phyloP scores from a whole-genome alignment of 2,329 filamentous ascomycete species.

The Aureobasidium sp. region DNA sequence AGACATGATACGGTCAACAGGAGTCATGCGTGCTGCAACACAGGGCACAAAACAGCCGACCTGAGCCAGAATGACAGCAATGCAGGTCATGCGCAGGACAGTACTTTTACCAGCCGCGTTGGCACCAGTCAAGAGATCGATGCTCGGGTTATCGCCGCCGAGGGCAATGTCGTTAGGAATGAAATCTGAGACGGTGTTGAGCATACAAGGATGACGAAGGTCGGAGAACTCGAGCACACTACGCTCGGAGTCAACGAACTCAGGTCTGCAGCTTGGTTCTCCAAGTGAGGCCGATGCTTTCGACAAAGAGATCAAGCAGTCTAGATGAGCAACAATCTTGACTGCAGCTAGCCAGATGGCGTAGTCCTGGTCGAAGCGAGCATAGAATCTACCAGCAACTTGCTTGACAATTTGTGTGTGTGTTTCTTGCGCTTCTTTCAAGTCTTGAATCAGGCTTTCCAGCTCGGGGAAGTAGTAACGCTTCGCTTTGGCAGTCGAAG shows the following conservation, averaged over 20 bases:
- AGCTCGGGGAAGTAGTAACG: constrained; percentile 89
- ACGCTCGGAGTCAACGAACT: constrained; percentile 65
- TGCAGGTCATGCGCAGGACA: constrained; percentile 90
- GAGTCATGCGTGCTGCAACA: constrained; percentile 72
- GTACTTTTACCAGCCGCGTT: constrained; percentile 98
- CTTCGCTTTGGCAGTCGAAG: constrained; percentile 80
- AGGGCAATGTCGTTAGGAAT: constrained; percentile 92
- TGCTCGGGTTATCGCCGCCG: constrained; percentile 72
- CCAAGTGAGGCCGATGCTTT: constrained; percentile 80
- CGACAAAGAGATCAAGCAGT: constrained; percentile 88
- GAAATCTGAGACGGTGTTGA: constrained; percentile 82
- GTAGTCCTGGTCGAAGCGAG: constrained; percentile 83
- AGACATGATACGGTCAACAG: constrained; percentile 97
- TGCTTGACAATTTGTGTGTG: constrained; percentile 88
- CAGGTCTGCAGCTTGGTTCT: constrained; percentile 77
- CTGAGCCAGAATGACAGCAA: constrained; percentile 95
- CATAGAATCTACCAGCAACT: constrained; percentile 74
- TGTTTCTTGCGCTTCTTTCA: constrained; percentile 91
- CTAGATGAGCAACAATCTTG: constrained; percentile 81
- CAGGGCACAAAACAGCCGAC: constrained; percentile 91
- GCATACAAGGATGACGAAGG: constrained; percentile 90
- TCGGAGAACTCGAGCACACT: constrained; percentile 89
- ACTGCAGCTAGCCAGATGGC: constrained; percentile 81
- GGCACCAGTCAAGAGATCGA: constrained; percentile 86
- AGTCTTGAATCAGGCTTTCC: constrained; percentile 69